Conservation (phyloP, 345 rosid genomes). For the Limnanthes douglasii region DNA sequence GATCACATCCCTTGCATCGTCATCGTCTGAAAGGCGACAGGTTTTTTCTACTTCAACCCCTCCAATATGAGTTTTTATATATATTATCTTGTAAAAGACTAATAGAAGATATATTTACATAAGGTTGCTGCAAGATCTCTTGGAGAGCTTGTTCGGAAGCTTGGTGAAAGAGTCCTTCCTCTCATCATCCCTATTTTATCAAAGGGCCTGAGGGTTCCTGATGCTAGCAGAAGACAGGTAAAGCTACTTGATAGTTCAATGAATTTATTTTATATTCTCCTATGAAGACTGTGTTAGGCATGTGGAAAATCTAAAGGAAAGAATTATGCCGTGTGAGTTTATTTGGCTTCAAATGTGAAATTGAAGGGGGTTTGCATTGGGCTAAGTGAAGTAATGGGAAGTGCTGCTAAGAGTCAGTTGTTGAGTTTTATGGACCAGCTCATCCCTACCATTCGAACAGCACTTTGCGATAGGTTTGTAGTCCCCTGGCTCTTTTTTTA, state of each 20-base stretch:
- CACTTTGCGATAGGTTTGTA: conserved; percentile 89
- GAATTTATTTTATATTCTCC: not conserved
- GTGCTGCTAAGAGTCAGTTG: conserved; percentile 92
- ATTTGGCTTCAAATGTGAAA: not conserved
- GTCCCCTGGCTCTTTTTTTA: not conserved
- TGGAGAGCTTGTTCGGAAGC: conserved; percentile 98
- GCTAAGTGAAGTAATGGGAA: conserved; percentile 94
- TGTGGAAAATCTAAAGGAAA: not conserved
- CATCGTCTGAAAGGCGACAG: conserved; percentile 97
- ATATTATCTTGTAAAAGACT: too few relatives aligned
- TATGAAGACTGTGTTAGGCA: not conserved
- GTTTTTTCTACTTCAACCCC: conserved; percentile 18
- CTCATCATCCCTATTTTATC: conserved; percentile 86
- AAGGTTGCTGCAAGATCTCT: conserved; percentile 93
- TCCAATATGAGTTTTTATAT: too few relatives aligned
- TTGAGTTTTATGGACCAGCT: conserved; percentile 91
- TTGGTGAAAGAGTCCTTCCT: conserved; percentile 99
- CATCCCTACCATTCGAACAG: conserved; percentile 83
- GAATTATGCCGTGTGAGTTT: conserved; percentile 4
- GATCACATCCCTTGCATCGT: conserved; percentile 76
- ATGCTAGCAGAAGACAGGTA: conserved; percentile 89
- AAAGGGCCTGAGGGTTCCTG: conserved; percentile 56
- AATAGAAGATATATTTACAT: conserved; percentile 4
- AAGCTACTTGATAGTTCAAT: conserved; percentile 8
- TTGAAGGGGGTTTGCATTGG: conserved; percentile 94